phyloP scores from a whole-genome alignment of 2,329 filamentous ascomycete genomes.

The Aspergillus fructus region DNA sequence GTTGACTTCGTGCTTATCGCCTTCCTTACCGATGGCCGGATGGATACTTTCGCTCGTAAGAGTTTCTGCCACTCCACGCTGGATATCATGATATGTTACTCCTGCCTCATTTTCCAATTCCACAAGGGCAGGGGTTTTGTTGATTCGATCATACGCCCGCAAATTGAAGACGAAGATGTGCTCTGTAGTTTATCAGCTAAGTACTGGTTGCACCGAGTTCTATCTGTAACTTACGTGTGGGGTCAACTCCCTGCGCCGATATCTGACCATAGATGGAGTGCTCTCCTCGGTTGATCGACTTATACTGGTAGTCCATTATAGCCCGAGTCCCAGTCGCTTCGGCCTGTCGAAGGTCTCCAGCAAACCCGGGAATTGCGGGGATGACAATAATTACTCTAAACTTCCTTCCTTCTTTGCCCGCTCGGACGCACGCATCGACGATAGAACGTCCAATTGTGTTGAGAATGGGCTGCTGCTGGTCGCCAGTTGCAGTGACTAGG shows the following conservation, averaged over 20 bases:
- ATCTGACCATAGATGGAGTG: slow-evolving; percentile 87
- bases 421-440: slow-evolving; percentile 82
- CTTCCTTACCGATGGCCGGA: slow-evolving; percentile 41
- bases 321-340: slow-evolving; percentile 83
- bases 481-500: slow-evolving; percentile 76
- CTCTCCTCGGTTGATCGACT: slow-evolving; percentile 87
- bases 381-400: slow-evolving; percentile 90
- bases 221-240: slow-evolving; percentile 44
- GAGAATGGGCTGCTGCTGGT: slow-evolving; percentile 80
- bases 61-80: slow-evolving; percentile 83
- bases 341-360: slow-evolving; percentile 80
- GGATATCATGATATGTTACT: slow-evolving; percentile 80
- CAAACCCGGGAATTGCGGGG: slow-evolving; percentile 89
- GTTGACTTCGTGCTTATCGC: slow-evolving; percentile 44
- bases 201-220: slow-evolving; percentile 36
- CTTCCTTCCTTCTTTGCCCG: slow-evolving; percentile 77
- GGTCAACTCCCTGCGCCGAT: slow-evolving; percentile 70
- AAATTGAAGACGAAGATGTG: slow-evolving; percentile 95
- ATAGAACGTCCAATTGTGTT: slow-evolving; percentile 88
- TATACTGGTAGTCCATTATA: slow-evolving; percentile 99
- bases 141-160: slow-evolving; percentile 86
- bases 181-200: slow-evolving; percentile 41
- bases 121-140: slow-evolving; percentile 71
- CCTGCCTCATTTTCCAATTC: slow-evolving; percentile 78
- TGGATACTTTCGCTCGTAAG: slow-evolving; percentile 77